Percentiles rank a stretch among this genome's conserved stretches.
Evolutionary conservation across 345 rosid species (phyloP).

Genomic region (Sisymbrium irio): DNA sequence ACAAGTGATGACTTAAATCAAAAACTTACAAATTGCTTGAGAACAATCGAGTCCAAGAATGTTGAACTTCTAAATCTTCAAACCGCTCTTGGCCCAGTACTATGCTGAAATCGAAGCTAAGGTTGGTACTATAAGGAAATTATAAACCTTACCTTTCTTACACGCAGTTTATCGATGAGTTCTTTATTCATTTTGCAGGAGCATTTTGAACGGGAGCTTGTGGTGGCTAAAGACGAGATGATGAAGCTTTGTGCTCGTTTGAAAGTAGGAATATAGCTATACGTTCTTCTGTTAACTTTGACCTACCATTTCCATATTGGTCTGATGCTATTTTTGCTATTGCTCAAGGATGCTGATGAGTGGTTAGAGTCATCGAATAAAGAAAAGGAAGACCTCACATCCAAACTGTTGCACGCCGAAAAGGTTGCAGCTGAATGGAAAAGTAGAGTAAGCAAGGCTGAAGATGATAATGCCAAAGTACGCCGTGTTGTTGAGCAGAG

Average conservation of each 20-base stretch:
- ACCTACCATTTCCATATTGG: neutral
- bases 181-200: constrained; percentile 42
- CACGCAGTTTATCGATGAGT: neutral
- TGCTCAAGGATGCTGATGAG: constrained; percentile 52
- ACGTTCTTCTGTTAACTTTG: neutral
- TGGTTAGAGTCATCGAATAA: constrained; percentile 44
- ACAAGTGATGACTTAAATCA: constrained; percentile 55
- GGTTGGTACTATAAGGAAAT: constrained; percentile 37
- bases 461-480: constrained; percentile 77
- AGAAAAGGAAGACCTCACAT: constrained; percentile 65
- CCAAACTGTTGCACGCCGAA: constrained; percentile 55
- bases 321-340: constrained; percentile 1
- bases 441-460: constrained; percentile 64
- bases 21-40: constrained; percentile 58
- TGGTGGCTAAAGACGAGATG: no score
- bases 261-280: constrained; percentile 43
- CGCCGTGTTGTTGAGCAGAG: constrained; percentile 80
- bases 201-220: constrained; percentile 76
- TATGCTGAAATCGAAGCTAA: constrained; percentile 92
- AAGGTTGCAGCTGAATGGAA: constrained; percentile 56
- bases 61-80: constrained; percentile 81
- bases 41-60: constrained; percentile 63
- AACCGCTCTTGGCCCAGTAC: constrained; percentile 94
- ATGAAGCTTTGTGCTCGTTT: no score
- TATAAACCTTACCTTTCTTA: neutral